Evolutionary conservation across 495 filamentous ascomycete genomes (phyloP).

Genomic region (Neohortaea acidophila): DNA sequence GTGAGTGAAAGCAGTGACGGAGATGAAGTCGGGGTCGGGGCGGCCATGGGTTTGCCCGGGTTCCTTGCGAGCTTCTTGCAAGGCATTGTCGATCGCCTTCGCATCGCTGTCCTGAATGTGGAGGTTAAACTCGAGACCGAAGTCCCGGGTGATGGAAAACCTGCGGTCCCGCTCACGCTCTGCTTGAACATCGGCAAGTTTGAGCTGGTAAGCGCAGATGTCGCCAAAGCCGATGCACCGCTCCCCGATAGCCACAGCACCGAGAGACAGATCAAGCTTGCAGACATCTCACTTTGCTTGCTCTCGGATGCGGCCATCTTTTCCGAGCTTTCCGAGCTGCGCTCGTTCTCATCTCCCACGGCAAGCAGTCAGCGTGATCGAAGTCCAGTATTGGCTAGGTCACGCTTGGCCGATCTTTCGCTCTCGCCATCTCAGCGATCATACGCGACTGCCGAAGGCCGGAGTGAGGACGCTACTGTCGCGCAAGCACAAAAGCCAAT

Average conservation of each 20-base stretch:
- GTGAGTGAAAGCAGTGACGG: slow-evolving; percentile 31
- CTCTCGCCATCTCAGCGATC: too few relatives aligned
- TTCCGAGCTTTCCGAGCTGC: slow-evolving; percentile 6
- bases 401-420: too few relatives aligned
- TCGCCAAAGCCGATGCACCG: too few relatives aligned
- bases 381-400: neutral
- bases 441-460: too few relatives aligned
- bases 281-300: slow-evolving; percentile 10
- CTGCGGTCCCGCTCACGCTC: slow-evolving; percentile 5
- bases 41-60: slow-evolving; percentile 55
- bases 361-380: neutral
- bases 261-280: slow-evolving; percentile 2
- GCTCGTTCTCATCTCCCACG: slow-evolving; percentile 1
- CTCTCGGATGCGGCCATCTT: slow-evolving; percentile 8
- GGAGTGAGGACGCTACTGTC: too few relatives aligned
- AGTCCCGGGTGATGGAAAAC: slow-evolving; percentile 20
- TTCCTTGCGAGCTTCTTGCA: slow-evolving; percentile 74
- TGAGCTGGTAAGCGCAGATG: slow-evolving; percentile 51
- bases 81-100: slow-evolving; percentile 64
- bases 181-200: slow-evolving; percentile 45
- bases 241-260: too few relatives aligned
- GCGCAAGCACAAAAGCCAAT: too few relatives aligned
- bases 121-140: slow-evolving; percentile 45
- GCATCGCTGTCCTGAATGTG: slow-evolving; percentile 48
- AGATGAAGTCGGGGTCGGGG: slow-evolving; percentile 59